Base-by-base conservation (phyloP, 2,329 filamentous ascomycete genomes). In the Ceratocystis cubensis region DNA sequence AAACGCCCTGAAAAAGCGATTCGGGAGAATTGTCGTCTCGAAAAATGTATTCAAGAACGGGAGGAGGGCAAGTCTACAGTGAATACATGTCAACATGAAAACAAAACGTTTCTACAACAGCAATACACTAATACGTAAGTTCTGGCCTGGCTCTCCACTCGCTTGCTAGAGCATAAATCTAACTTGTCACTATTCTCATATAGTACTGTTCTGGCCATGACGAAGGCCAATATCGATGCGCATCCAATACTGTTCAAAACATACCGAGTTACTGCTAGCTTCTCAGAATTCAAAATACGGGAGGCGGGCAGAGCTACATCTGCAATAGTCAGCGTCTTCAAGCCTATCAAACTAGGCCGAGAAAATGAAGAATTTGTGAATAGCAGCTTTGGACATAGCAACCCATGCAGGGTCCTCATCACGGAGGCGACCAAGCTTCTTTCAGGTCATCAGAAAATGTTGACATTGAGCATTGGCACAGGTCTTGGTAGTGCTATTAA, bases 381-480 rank as follows among this genome's bases (percentile, higher is more conserved):
- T 61, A 72, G 71, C 1, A 73, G 69, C 0, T 71, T 75, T 22
- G 72, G 72, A 1, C 69, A 72, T 45, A 75, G 74, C 65, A 75
- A 75, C 56, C 73, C 74, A 22, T 71, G 70, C 61, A 69, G 73
- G 28, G 68, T 72, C 1, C 68, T 74, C 17, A 70, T 75, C 7
- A 63, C 69, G 3, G 73, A 74, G 63, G 74, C 74, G 5, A 46
- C 65, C 46, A 67, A 71, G 53, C 73, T 72, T 56, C 71, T 71
- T 10, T 33, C 30, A 33, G 30, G 7, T 6, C 56, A 8, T 41
- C 65, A 44, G 30, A 69, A 33, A 33, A 25, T 65, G 6, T 68
- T 73, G 1, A 3, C 0, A 25, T 25, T 25, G 22, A 73, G 72
- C 48, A 71, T 73, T 41, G 72, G 73, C 5, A 73, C 73, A 0